Conservation (phyloP, 352 stramenopile genomes). For the Pythium myriotylum region DNA sequence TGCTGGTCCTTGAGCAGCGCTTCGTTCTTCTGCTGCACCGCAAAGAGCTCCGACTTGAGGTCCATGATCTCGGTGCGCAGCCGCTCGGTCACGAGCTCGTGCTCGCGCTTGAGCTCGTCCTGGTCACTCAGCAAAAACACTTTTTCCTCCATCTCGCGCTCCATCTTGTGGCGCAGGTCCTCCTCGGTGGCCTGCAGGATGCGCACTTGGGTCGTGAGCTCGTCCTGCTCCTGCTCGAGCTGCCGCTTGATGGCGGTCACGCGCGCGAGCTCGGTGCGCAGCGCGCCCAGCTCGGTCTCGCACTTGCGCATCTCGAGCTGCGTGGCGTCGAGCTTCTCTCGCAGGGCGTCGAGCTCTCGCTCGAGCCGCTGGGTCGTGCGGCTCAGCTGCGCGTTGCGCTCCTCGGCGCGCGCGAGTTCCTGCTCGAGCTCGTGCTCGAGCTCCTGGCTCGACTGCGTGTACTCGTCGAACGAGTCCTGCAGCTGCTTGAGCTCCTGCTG, state of each 20-base stretch:
- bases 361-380: conserved; percentile 59
- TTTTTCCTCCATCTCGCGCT: conserved; percentile 87
- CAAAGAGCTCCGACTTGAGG: conserved; percentile 83
- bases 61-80: conserved; percentile 86
- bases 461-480: conserved; percentile 82
- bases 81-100: conserved; percentile 76
- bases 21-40: conserved; percentile 70
- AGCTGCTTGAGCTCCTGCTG: conserved; percentile 64
- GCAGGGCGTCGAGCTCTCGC: conserved; percentile 46
- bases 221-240: conserved; percentile 78
- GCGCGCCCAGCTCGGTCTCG: conserved; percentile 49
- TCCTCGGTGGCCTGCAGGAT: conserved; percentile 79
- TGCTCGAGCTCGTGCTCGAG: conserved; percentile 78
- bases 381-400: conserved; percentile 43
- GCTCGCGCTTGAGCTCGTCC: conserved; percentile 78
- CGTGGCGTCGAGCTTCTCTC: conserved; percentile 55
- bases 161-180: conserved; percentile 81
- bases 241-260: conserved; percentile 43
- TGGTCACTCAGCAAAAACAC: conserved; percentile 84
- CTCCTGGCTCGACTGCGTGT: conserved; percentile 82
- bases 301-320: conserved; percentile 54
- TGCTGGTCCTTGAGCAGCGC: conserved; percentile 32
- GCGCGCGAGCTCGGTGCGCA: conserved; percentile 46
- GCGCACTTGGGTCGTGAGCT: conserved; percentile 79
- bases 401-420: conserved; percentile 68